These are phyloP conservation scores for Malus orientalis DNA, from an alignment of 306 rosid species.

Conservation along the genomic window DNA sequence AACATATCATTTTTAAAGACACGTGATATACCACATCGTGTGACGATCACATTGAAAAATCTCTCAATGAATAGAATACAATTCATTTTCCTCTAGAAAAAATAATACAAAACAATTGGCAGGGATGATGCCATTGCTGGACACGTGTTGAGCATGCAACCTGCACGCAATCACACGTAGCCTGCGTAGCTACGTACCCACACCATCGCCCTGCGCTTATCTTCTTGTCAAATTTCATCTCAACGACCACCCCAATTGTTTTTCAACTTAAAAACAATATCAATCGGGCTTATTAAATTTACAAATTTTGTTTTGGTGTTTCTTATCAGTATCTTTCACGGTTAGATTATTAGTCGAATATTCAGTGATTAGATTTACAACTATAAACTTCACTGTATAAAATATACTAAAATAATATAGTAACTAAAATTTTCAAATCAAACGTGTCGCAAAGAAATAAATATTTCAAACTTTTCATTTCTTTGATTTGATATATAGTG, in stretches of 20 bases:
- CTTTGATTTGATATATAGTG: background rate
- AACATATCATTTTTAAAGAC: too few relatives aligned
- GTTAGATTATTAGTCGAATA: background rate
- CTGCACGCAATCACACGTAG: background rate
- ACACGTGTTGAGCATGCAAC: constrained; percentile 3
- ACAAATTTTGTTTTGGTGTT: too few relatives aligned
- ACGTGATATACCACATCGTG: too few relatives aligned
- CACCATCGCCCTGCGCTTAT: background rate
- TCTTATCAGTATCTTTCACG: too few relatives aligned
- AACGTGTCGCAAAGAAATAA: too few relatives aligned
- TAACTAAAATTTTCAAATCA: background rate
- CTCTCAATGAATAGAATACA: too few relatives aligned
- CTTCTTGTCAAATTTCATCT: background rate
- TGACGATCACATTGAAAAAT: too few relatives aligned
- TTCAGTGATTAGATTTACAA: background rate
- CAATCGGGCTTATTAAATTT: too few relatives aligned
- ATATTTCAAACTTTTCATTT: too few relatives aligned
- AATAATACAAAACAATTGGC: background rate
- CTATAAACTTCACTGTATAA: background rate
- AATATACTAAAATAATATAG: too few relatives aligned
- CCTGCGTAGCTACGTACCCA: background rate
- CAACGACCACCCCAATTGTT: too few relatives aligned
- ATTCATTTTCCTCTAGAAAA: too few relatives aligned
- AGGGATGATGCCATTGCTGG: background rate
- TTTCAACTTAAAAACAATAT: background rate